Conservation (phyloP, 2,329 filamentous ascomycete genomes). For the Talaromyces amestolkiae region DNA sequence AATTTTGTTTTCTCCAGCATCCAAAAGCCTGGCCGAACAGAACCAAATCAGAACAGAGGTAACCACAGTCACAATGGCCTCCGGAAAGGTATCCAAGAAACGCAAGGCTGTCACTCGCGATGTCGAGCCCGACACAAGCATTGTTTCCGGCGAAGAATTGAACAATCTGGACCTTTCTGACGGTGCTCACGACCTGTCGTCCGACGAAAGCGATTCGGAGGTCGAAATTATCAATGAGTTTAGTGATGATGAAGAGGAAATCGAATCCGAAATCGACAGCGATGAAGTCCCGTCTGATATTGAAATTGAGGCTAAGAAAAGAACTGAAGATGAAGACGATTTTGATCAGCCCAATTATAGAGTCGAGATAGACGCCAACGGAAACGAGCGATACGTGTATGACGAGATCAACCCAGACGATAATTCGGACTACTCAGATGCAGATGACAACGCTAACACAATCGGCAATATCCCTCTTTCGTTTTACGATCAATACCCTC, state of each 20-base stretch:
- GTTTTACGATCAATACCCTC: constrained; percentile 96
- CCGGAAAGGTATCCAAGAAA: constrained; percentile 53
- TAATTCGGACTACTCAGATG: constrained; percentile 92
- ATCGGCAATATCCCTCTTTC: constrained; percentile 92
- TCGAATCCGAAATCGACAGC: constrained; percentile 50
- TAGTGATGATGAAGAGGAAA: constrained; percentile 50
- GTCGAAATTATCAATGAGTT: constrained; percentile 59
- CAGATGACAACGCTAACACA: constrained; percentile 75
- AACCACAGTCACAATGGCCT: constrained; percentile 30
- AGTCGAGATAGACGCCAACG: constrained; percentile 78
- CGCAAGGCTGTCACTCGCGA: constrained; percentile 62
- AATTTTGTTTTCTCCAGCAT: constrained; percentile 15
- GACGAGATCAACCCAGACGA: constrained; percentile 91
- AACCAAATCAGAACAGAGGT: background rate
- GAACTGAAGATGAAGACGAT: constrained; percentile 31
- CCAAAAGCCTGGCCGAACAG: background rate
- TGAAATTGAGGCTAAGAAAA: constrained; percentile 28
- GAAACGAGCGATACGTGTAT: constrained; percentile 86
- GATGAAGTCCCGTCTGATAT: constrained; percentile 51
- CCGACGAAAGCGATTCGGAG: constrained; percentile 43
- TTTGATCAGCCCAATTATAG: constrained; percentile 54
- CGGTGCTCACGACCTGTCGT: constrained; percentile 42
- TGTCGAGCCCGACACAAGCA: constrained; percentile 48
- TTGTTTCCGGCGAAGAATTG: constrained; percentile 62
- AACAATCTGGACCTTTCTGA: constrained; percentile 43